Percentiles rank a stretch among this genome's conserved stretches.
Conservation (phyloP, 768 basidiomycete species). For the Ephemerocybe angulata region DNA sequence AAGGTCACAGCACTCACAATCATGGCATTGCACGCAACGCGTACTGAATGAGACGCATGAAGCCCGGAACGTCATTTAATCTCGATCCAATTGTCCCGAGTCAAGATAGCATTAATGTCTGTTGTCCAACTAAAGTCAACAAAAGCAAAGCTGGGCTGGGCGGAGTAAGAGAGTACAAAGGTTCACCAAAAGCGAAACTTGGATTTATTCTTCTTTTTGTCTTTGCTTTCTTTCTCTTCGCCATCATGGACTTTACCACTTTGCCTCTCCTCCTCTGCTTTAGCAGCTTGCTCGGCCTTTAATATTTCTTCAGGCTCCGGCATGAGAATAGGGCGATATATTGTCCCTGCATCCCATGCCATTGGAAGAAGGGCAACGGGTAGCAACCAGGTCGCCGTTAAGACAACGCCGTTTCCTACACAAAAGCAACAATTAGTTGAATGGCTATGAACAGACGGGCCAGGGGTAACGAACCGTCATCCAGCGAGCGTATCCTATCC, state of each 20-base stretch:
- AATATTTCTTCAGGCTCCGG: constrained; percentile 35
- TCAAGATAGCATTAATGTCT: too few relatives aligned
- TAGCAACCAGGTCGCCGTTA: constrained; percentile 80
- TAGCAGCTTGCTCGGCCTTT: constrained; percentile 40
- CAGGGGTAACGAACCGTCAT: constrained; percentile 48
- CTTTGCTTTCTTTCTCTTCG: constrained; percentile 11
- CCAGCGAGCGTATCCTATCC: constrained; percentile 60
- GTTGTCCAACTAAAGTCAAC: neutral
- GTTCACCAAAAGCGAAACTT: constrained; percentile 1
- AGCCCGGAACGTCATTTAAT: too few relatives aligned
- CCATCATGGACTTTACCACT: neutral
- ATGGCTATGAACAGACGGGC: constrained; percentile 4
- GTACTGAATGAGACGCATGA: too few relatives aligned
- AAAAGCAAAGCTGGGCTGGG: neutral
- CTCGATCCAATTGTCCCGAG: constrained; percentile 1
- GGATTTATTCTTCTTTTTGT: constrained; percentile 3
- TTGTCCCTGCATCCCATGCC: constrained; percentile 59
- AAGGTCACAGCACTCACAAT: neutral
- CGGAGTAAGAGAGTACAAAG: neutral
- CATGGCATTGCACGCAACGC: too few relatives aligned
- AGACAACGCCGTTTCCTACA: constrained; percentile 70
- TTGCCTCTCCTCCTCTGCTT: constrained; percentile 6
- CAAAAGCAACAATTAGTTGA: constrained; percentile 6
- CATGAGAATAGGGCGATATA: constrained; percentile 30
- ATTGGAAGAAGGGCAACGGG: constrained; percentile 74